Conservation (phyloP, 495 filamentous ascomycete species). For the Aspergillus saccharolyticus region DNA sequence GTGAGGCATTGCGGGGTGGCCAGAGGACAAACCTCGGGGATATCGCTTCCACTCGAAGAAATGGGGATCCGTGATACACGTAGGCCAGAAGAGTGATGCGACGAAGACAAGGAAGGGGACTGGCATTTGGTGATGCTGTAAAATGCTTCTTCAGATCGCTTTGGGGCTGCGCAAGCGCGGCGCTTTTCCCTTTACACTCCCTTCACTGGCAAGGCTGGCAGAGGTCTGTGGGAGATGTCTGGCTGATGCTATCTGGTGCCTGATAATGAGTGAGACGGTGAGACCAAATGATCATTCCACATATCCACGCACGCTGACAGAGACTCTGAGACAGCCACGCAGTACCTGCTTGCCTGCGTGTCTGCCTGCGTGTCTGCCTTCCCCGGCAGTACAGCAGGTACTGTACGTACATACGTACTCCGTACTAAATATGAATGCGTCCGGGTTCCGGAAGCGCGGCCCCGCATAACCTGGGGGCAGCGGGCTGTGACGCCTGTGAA, state of each 20-base stretch:
- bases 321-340: not conserved
- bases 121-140: too few relatives aligned
- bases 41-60: not conserved
- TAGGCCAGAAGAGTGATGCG: not conserved
- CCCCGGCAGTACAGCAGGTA: not conserved
- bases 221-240: not conserved
- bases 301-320: not conserved
- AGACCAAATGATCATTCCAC: not conserved
- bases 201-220: not conserved
- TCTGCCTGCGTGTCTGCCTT: not conserved
- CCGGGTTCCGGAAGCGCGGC: constrained; percentile 32
- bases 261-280: not conserved
- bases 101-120: not conserved
- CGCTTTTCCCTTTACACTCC: too few relatives aligned
- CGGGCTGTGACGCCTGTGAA: constrained; percentile 14
- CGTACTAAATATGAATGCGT: constrained; percentile 12
- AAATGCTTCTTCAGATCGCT: not conserved
- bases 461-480: constrained; percentile 30
- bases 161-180: not conserved
- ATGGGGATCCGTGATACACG: not conserved
- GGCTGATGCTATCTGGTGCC: not conserved
- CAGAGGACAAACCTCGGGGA: constrained; percentile 8
- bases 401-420: not conserved
- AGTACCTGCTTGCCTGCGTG: not conserved
- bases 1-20: not conserved